Conservation (phyloP, 352 stramenopile species). For the Pythium aristosporum region DNA sequence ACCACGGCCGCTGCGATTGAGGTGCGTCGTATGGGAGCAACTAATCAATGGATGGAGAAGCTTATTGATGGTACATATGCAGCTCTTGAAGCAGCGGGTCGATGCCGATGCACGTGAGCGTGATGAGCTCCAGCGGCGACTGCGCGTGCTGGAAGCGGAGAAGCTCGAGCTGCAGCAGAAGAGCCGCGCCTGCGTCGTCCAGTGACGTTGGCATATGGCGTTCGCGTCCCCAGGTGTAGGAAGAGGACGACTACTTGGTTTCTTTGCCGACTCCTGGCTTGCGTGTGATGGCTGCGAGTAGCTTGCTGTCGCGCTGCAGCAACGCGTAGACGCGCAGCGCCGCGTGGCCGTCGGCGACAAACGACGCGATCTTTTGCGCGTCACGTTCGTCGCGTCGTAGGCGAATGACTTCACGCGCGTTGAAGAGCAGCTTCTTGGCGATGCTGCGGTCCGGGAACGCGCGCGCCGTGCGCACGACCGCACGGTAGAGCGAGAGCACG, state of each 20-base stretch:
- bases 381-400: conserved; percentile 55
- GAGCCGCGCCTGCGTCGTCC: conserved; percentile 48
- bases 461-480: conserved; percentile 47
- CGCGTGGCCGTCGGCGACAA: conserved; percentile 52
- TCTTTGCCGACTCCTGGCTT: conserved; percentile 33
- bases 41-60: neutral
- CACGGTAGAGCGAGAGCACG: conserved; percentile 65
- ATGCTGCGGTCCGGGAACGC: conserved; percentile 61
- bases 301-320: conserved; percentile 38
- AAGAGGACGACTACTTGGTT: neutral
- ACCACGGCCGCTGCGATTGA: conserved; percentile 52
- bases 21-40: conserved; percentile 18
- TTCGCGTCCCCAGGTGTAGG: neutral
- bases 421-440: conserved; percentile 70
- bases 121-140: conserved; percentile 51
- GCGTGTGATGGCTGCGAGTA: conserved; percentile 59
- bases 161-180: conserved; percentile 58
- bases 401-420: conserved; percentile 66
- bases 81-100: conserved; percentile 52
- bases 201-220: conserved; percentile 28
- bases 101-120: conserved; percentile 47
- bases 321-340: conserved; percentile 62
- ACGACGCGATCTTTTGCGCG: conserved; percentile 33
- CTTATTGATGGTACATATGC: neutral
- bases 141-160: conserved; percentile 53